Percentiles rank a stretch among this genome's conserved stretches.
These are phyloP conservation scores for Sporisorium graminicola DNA, from an alignment of 1,284 basidiomycete species.

Conservation along the genomic window DNA sequence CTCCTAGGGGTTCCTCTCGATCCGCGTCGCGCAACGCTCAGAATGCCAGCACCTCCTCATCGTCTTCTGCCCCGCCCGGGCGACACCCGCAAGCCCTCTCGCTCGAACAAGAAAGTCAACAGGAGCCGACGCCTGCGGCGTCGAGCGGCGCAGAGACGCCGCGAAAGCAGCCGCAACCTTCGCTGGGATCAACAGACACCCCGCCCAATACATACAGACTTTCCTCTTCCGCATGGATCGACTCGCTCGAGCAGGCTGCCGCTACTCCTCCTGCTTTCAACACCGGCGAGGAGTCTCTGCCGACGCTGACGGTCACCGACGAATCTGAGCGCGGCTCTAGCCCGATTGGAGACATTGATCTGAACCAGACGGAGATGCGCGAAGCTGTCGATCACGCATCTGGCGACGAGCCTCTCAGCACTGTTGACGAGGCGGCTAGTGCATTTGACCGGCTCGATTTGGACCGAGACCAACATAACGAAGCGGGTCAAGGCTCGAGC, in stretches of 20 bases:
- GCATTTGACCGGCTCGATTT: constrained; percentile 29
- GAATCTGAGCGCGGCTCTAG: constrained; percentile 26
- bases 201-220: constrained; percentile 32
- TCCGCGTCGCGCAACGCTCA: constrained; percentile 38
- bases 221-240: constrained; percentile 36
- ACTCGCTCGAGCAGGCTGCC: constrained; percentile 46
- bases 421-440: constrained; percentile 24
- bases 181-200: constrained; percentile 22
- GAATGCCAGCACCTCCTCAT: constrained; percentile 3
- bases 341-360: background rate
- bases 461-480: constrained; percentile 5
- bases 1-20: constrained; percentile 44
- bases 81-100: constrained; percentile 22
- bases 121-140: constrained; percentile 8
- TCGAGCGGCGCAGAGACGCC: constrained; percentile 10
- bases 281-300: constrained; percentile 30
- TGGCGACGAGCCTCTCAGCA: background rate
- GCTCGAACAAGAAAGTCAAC: constrained; percentile 31
- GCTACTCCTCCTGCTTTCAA: constrained; percentile 35
- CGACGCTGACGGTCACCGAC: constrained; percentile 45
- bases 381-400: constrained; percentile 1
- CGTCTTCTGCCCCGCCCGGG: constrained; percentile 12
- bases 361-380: constrained; percentile 8
- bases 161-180: constrained; percentile 7
- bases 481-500: background rate